Evolutionary conservation across 2,329 filamentous ascomycete genomes (phyloP), one percentile per base, ranked within the genome.

Genomic region (Alternaria brassicae): DNA sequence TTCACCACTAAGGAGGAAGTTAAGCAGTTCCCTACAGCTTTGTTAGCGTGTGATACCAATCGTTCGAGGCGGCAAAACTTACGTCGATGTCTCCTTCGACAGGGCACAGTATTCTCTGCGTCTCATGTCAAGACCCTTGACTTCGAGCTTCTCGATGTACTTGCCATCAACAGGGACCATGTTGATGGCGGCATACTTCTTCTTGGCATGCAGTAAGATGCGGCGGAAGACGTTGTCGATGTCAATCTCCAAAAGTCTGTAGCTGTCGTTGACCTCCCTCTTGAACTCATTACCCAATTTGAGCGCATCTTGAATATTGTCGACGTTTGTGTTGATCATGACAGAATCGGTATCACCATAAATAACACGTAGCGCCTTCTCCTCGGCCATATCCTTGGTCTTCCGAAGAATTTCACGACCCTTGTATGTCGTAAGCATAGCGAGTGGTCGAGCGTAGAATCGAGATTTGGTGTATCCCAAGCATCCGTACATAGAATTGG

Each of bases 401-500:
- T 92, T 96, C 65, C 91, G 88, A 59, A 99, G 83, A 86, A 99
- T 98, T 81, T 99, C 95, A 82, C 95, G 92, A 58, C 95, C 95
- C 78, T 99, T 98, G 82, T 89, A 96, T 0, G 95, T 99, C 3
- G 93, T 98, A 76, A 99, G 89, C 80, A 98, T 92, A 58, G 95
- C 95, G 47, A 99, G 84, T 10, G 95, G 95, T 56, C 95, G 89
- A 59, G 95, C 95, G 73, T 99, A 99, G 82, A 99, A 99, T 50
- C 95, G 91, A 57, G 95, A 98, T 76, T 93, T 96, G 12, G 92
- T 94, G 77, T 97, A 99, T 69, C 95, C 95, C 78, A 99, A 82
- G 85, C 95, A 99, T 69, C 95, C 95, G 78, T 99, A 99, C 96
- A 99, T 99, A 67, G 94, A 98, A 81, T 99, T 99, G 73, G 95